Conservation (phyloP, 2,329 filamentous ascomycete species). For the Colletotrichum aenigma region DNA sequence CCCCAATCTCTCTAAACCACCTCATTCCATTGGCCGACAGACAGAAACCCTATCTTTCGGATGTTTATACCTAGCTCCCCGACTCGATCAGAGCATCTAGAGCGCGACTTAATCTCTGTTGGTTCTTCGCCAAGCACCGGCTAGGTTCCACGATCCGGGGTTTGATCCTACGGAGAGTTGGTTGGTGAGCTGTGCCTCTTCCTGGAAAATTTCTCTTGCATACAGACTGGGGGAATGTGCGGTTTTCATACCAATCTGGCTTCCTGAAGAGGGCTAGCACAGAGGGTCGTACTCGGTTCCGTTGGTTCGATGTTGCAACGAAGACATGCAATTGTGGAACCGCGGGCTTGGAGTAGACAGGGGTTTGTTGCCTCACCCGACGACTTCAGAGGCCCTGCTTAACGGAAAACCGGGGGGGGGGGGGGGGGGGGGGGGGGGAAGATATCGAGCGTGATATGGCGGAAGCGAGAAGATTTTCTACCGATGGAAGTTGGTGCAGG, state of each 20-base stretch:
- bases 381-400: background rate
- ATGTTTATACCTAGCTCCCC: too few relatives aligned
- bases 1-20: too few relatives aligned
- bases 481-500: background rate
- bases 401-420: too few relatives aligned
- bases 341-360: background rate
- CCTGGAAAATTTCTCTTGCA: background rate
- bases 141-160: too few relatives aligned
- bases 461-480: too few relatives aligned
- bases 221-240: background rate
- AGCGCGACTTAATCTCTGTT: too few relatives aligned
- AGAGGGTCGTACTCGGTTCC: background rate
- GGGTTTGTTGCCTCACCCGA: accelerated
- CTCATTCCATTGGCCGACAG: too few relatives aligned
- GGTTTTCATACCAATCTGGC: background rate
- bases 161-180: too few relatives aligned
- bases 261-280: background rate
- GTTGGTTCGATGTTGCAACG: background rate
- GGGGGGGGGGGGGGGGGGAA: too few relatives aligned
- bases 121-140: too few relatives aligned
- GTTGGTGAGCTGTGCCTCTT: background rate
- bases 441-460: background rate
- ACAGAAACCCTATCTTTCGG: too few relatives aligned
- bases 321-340: background rate
- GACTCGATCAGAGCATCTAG: too few relatives aligned